Evolutionary conservation across 768 basidiomycete genomes (phyloP).

Genomic region (Pisolithus microcarpus): DNA sequence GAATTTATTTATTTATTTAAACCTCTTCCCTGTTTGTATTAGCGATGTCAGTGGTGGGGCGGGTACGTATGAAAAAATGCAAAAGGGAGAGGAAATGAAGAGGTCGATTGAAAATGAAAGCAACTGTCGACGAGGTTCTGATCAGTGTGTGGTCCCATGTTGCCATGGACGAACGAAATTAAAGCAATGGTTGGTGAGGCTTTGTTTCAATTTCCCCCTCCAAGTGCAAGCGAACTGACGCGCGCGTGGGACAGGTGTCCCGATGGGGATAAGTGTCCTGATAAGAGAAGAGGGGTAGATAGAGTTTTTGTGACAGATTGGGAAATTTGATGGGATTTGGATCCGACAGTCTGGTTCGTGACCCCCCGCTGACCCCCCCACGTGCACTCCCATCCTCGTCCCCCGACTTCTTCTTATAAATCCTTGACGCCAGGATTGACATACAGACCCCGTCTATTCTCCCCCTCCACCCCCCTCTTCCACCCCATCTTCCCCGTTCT

Average conservation of each 20-base stretch:
- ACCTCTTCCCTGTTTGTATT: conserved; percentile 5
- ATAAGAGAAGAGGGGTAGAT: neutral
- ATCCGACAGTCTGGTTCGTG: neutral
- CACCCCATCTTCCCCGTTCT: no score
- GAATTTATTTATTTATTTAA: conserved; percentile 20
- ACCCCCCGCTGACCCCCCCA: neutral
- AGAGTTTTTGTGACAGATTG: neutral
- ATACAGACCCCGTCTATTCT: neutral
- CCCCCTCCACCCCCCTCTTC: neutral
- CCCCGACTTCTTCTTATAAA: neutral
- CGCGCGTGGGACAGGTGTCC: no score
- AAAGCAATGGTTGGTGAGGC: neutral
- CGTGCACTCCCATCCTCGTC: neutral
- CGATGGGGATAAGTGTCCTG: neutral
- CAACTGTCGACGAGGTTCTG: neutral
- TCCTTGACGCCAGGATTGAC: neutral
- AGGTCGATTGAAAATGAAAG: neutral
- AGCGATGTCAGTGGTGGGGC: neutral
- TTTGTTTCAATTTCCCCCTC: no score
- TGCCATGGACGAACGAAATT: neutral
- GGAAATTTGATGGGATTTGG: conserved; percentile 1
- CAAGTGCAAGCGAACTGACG: no score
- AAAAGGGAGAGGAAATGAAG: neutral
- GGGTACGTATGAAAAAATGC: neutral
- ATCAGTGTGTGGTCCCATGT: neutral